Evolutionary conservation across 345 rosid genomes (phyloP).

Genomic region (Boechera retrofracta): DNA sequence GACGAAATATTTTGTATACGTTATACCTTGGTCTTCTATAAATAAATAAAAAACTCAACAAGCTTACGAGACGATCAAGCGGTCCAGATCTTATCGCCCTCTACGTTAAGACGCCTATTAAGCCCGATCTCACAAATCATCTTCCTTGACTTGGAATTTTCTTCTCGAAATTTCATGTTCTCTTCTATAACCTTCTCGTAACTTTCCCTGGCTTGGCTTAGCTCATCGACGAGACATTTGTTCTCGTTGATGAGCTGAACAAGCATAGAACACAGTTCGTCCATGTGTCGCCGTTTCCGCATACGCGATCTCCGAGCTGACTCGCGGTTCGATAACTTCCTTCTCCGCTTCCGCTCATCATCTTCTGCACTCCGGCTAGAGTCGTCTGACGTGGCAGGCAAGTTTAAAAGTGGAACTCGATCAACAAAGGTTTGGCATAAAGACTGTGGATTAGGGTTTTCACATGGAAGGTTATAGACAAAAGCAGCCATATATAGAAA

Average conservation of each 20-base stretch:
- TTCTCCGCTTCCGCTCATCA: conserved; percentile 33
- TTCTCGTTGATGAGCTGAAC: conserved; percentile 34
- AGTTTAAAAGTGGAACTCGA: conserved; percentile 11
- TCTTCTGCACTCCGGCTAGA: conserved; percentile 7
- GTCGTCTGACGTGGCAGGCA: conserved; percentile 1
- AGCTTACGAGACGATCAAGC: not conserved
- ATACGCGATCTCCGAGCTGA: conserved; percentile 43
- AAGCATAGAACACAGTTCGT: conserved; percentile 35
- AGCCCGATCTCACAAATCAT: conserved; percentile 20
- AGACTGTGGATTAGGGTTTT: conserved; percentile 15
- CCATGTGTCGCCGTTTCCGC: conserved; percentile 29
- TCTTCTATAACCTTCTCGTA: conserved; percentile 36
- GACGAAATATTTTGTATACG: too few species aligned
- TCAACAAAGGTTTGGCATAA: not conserved
- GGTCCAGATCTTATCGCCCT: conserved; percentile 10
- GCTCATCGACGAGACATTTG: conserved; percentile 22
- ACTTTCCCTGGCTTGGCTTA: conserved; percentile 14
- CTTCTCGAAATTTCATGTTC: conserved; percentile 30
- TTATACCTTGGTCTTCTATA: too few species aligned
- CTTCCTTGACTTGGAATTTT: conserved; percentile 22
- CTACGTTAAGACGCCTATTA: conserved; percentile 1
- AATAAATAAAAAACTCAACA: too few species aligned
- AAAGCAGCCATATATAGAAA: conserved; percentile 23
- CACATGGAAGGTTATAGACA: conserved; percentile 3
- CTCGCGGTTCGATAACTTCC: conserved; percentile 37